phyloP scores from a whole-genome alignment of 352 stramenopile genomes.

The Phytophthora chlamydospora region DNA sequence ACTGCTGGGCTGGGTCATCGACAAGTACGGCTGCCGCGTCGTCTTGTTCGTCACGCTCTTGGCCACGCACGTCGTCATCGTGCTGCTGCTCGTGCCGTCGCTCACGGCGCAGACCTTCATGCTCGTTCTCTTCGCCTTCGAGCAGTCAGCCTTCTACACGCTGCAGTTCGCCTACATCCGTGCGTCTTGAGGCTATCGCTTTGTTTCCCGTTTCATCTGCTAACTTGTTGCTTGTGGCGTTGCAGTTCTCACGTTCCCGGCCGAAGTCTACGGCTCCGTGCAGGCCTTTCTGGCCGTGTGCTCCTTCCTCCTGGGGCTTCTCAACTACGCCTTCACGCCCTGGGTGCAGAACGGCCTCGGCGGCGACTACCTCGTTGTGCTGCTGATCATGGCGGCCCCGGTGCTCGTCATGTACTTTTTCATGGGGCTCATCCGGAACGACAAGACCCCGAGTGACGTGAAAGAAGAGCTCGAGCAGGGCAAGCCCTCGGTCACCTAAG shows the following conservation, averaged over 20 bases:
- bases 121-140: constrained; percentile 41
- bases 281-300: constrained; percentile 40
- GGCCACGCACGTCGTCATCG: constrained; percentile 40
- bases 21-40: constrained; percentile 38
- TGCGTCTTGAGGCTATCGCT: not conserved
- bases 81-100: constrained; percentile 37
- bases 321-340: constrained; percentile 48
- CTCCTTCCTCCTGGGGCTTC: constrained; percentile 40
- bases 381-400: constrained; percentile 43
- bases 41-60: constrained; percentile 37
- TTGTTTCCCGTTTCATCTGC: not conserved
- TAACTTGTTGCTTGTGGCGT: constrained; percentile 9
- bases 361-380: constrained; percentile 39
- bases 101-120: constrained; percentile 42
- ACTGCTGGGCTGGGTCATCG: constrained; percentile 47
- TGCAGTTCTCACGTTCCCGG: constrained; percentile 41
- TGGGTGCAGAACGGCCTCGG: constrained; percentile 40
- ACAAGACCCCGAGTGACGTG: constrained; percentile 2
- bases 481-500: constrained; percentile 20
- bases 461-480: constrained; percentile 23
- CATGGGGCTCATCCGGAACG: constrained; percentile 30
- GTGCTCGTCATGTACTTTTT: constrained; percentile 37
- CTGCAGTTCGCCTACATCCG: constrained; percentile 53
- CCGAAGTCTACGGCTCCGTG: constrained; percentile 44
- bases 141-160: constrained; percentile 46